These are phyloP conservation scores for Thalassiosira hispida DNA, from an alignment of 352 stramenopile genomes.

Conservation along the genomic window DNA sequence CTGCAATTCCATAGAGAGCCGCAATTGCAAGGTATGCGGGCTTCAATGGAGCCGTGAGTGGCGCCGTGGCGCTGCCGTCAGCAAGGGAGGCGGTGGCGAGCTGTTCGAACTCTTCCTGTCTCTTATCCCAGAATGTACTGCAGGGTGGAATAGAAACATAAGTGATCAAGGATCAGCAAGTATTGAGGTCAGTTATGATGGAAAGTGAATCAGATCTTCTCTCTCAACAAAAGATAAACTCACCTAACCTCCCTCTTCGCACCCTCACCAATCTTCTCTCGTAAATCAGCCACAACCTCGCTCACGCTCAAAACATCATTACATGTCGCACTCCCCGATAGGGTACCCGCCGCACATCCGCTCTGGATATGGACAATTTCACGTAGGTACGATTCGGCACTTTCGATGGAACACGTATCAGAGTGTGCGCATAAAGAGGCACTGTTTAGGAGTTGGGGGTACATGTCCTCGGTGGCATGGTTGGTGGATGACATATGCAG, in stretches of 20 bases:
- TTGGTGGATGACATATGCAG: background rate
- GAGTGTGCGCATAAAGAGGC: constrained; percentile 60
- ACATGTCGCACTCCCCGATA: constrained; percentile 36
- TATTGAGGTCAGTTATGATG: background rate
- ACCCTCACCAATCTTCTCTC: constrained; percentile 54
- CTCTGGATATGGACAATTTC: constrained; percentile 67
- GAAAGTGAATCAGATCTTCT: too few species aligned
- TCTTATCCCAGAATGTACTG: constrained; percentile 50
- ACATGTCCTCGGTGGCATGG: constrained; percentile 14
- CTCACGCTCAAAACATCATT: constrained; percentile 40
- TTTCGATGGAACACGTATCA: constrained; percentile 59
- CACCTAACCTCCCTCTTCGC: constrained; percentile 20
- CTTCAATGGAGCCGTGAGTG: constrained; percentile 31
- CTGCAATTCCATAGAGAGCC: constrained; percentile 36
- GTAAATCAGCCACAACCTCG: constrained; percentile 63
- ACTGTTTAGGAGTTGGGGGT: constrained; percentile 29
- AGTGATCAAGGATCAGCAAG: background rate
- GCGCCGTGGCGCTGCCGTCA: background rate
- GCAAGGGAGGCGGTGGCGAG: constrained; percentile 21
- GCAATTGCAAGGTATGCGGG: constrained; percentile 45
- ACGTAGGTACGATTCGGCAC: constrained; percentile 53
- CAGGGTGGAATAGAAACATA: background rate
- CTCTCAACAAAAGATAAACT: too few species aligned
- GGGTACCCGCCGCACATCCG: constrained; percentile 48
- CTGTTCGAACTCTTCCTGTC: constrained; percentile 44